Evolutionary conservation across 306 rosid species (phyloP).

Genomic region (Acacia confusa): DNA sequence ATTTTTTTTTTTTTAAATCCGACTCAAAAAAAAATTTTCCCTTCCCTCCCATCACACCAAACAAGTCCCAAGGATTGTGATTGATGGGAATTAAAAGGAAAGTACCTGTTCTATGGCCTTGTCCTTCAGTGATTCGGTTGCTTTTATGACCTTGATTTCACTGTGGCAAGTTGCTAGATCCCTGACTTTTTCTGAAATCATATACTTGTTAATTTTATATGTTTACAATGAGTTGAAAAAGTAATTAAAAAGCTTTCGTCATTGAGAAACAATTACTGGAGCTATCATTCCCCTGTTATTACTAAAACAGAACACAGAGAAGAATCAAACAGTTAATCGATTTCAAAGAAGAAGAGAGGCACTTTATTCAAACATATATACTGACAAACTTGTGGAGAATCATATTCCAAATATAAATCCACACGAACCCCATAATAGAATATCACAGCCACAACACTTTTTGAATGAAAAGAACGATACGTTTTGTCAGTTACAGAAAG

Average conservation of each 20-base stretch:
- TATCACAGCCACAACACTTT: not conserved
- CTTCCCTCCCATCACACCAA: too few relatives aligned
- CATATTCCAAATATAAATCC: not conserved
- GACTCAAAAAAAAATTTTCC: too few relatives aligned
- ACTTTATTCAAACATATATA: not conserved
- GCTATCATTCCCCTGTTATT: not conserved
- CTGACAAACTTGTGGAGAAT: not conserved
- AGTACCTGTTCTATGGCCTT: conserved; percentile 84
- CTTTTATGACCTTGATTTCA: conserved; percentile 74
- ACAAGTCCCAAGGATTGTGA: not conserved
- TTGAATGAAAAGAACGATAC: not conserved
- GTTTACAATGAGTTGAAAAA: not conserved
- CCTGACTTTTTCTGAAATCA: conserved; percentile 59
- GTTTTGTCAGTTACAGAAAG: not conserved
- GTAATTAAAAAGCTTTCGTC: too few relatives aligned
- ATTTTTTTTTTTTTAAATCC: too few relatives aligned
- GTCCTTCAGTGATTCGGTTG: conserved; percentile 68
- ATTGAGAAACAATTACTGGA: not conserved
- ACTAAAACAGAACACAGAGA: not conserved
- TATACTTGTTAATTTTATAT: not conserved
- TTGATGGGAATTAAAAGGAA: not conserved
- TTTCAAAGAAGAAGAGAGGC: not conserved
- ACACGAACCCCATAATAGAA: not conserved
- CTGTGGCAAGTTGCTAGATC: conserved; percentile 52
- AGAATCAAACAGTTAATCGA: not conserved